Evolutionary conservation across 768 basidiomycete species (phyloP), one percentile per base, ranked within the genome.

Genomic region (Agaricus bisporus): DNA sequence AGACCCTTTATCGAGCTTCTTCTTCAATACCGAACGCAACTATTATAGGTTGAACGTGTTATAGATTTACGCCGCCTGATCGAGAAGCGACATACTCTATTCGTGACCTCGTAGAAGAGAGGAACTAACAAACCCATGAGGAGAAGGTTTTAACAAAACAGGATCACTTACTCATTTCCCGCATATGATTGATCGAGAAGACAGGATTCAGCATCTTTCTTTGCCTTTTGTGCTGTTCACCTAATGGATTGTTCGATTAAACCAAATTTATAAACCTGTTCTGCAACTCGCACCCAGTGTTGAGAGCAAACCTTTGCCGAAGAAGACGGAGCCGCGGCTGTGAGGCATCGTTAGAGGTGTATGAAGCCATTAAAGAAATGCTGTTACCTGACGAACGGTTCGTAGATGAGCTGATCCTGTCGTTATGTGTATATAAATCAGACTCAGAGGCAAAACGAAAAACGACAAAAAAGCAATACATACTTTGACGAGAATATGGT

Each of bases 401-500:
- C 67, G 35, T 63, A 67, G 10, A 62, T 57, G 48, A 64, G 44
- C 59, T 67, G 66, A 57, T 68, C 67, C 68, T 72, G 39, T 9
- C 55, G 5, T 29, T 38, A 44, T 52, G 36, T 11, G 5, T 32
- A 32, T 32, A 32, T 32, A 11, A 7, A 32, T 53, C 35, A 32
- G 36, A 37, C 12, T 25, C 14, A 10, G 15, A 18, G 12, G 11
- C 7, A 2, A 22, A 10, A n/a, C 17, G 6, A 29, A 12, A 20
- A 35, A n/a, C 38, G 25, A n/a, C 1, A 6, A 18, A 17, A 3
- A 11, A 32, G 11, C 8, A 32, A 28, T 43, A 15, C 41, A n/a
- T 26, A 74, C 77, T 61, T 76, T 78, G 49, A 77, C 64, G 8
- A 75, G 36, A 36, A 79, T 72, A 54, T 73, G 72, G 51, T 76